A percentile compares a stretch with the other conserved stretches of the same genome.
Evolutionary conservation across 1,139 yeast genomes (phyloP).

Genomic region (Hanseniaspora sp.): DNA sequence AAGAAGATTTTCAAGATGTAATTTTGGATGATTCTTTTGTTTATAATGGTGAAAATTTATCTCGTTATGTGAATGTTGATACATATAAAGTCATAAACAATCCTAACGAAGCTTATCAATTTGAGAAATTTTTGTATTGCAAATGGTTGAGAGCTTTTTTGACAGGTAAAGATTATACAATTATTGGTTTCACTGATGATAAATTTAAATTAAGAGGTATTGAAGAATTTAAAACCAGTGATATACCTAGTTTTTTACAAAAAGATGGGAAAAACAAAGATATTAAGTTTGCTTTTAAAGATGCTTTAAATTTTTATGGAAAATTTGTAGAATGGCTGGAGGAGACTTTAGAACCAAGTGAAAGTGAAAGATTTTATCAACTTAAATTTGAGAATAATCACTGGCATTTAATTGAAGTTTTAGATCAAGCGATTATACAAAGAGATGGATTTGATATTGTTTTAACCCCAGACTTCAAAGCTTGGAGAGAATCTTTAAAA

Average conservation of each 20-base stretch:
- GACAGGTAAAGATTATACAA: conserved; percentile 64
- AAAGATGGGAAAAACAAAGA: conserved; percentile 5
- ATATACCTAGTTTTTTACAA: conserved; percentile 43
- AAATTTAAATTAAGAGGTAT: conserved; percentile 49
- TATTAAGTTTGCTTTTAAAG: conserved; percentile 39
- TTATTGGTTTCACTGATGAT: conserved; percentile 81
- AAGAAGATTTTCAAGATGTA: conserved; percentile 60
- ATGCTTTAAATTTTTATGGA: conserved; percentile 74
- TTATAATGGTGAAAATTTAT: conserved; percentile 35
- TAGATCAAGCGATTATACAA: conserved; percentile 27
- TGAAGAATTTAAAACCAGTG: conserved; percentile 68
- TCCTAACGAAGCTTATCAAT: conserved; percentile 30
- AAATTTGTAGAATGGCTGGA: conserved; percentile 71
- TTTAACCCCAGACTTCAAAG: conserved; percentile 44
- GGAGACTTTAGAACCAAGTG: conserved; percentile 42
- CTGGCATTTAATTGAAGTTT: conserved; percentile 34
- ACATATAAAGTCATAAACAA: conserved; percentile 49
- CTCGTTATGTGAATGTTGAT: conserved; percentile 78
- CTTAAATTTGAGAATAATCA: conserved; percentile 28
- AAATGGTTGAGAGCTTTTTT: conserved; percentile 94
- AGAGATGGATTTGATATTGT: conserved; percentile 27
- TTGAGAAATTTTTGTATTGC: conserved; percentile 61
- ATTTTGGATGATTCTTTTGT: conserved; percentile 23
- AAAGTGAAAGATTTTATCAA: conserved; percentile 18
- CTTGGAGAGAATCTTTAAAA: conserved; percentile 41